Percentiles rank a stretch among this genome's conserved stretches.
Conservation (phyloP, 805 yeast species). For the Teunomyces tritomae region DNA sequence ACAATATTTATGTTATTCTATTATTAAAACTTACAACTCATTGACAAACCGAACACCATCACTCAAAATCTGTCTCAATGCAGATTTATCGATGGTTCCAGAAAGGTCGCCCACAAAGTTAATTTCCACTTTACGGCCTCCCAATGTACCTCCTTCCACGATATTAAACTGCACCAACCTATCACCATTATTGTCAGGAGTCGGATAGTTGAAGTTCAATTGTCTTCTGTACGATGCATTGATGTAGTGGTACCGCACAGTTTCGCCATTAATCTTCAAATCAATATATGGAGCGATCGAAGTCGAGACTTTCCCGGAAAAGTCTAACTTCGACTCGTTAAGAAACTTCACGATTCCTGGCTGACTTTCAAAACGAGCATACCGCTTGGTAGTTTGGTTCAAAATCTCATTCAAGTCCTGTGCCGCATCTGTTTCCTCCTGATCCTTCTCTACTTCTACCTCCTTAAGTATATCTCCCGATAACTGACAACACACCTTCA, state of each 20-base stretch:
- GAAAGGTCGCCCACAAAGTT: slow-evolving; percentile 41
- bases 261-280: slow-evolving; percentile 34
- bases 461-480: slow-evolving; percentile 31
- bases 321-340: slow-evolving; percentile 33
- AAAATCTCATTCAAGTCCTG: slow-evolving; percentile 12
- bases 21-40: slow-evolving; percentile 11
- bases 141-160: slow-evolving; percentile 58
- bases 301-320: slow-evolving; percentile 34
- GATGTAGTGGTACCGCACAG: slow-evolving; percentile 45
- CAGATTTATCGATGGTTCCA: slow-evolving; percentile 16
- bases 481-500: slow-evolving; percentile 42
- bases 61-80: slow-evolving; percentile 25
- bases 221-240: slow-evolving; percentile 44
- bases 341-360: slow-evolving; percentile 45
- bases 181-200: slow-evolving; percentile 14
- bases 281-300: slow-evolving; percentile 39
- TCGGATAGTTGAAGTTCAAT: slow-evolving; percentile 37
- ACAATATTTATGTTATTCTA: not conserved
- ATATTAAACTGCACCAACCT: slow-evolving; percentile 40
- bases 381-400: slow-evolving; percentile 22
- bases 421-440: slow-evolving; percentile 8
- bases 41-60: slow-evolving; percentile 17
- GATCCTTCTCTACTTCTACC: slow-evolving; percentile 10
- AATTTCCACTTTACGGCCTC: slow-evolving; percentile 53
- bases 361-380: slow-evolving; percentile 31